Base-by-base conservation (phyloP, 495 filamentous ascomycete genomes). In the Penicillium ucsense region DNA sequence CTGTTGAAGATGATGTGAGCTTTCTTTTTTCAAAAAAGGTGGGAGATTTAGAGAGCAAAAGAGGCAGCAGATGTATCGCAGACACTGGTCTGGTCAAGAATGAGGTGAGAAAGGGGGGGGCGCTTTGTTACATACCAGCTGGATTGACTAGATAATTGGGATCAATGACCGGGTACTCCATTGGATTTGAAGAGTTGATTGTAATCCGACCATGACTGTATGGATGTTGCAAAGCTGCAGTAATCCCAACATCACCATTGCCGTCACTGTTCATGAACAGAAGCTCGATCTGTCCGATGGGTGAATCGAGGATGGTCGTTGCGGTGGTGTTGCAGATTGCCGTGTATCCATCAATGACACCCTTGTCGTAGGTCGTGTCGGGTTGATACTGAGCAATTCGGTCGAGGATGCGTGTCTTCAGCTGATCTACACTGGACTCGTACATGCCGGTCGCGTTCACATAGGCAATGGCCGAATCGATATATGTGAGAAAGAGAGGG, bases 141-240 rank as follows among this genome's bases (percentile, higher is more conserved):
- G 64, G 54, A 9, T 66, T 57, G n/a, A 37, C 31, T 1, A 65
- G 45, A 33, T 64, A 67, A 32, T 63, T 63, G 9, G 64, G 64
- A 43, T 68, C 65, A 37, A 68, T 67, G 9, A 67, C 58, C 0
- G 64, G 65, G 41, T 59, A 58, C 28, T 60, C 60, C 46, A 68
- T 52, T 20, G 65, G 51, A 43, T 70, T 38, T 45, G 64, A 52
- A 51, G 66, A 53, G 50, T 63, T 57, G 62, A 66, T 63, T 56
- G 66, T 54, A 55, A 60, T 53, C 43, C 63, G 45, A 45, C 69
- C 51, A 42, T 75, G 42, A 51, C 61, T 49, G 52, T 59, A 49
- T 5, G 66, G 66, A 32, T 66, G 64, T 42, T 69, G 68, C 3
- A 70, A 54, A 29, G 64, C 56, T 2, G 60, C 64, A 7, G 61